A percentile compares a stretch with the other conserved stretches of the same genome.
Conservation (phyloP, 139 green algal species). For the Tetraselmis chui region DNA sequence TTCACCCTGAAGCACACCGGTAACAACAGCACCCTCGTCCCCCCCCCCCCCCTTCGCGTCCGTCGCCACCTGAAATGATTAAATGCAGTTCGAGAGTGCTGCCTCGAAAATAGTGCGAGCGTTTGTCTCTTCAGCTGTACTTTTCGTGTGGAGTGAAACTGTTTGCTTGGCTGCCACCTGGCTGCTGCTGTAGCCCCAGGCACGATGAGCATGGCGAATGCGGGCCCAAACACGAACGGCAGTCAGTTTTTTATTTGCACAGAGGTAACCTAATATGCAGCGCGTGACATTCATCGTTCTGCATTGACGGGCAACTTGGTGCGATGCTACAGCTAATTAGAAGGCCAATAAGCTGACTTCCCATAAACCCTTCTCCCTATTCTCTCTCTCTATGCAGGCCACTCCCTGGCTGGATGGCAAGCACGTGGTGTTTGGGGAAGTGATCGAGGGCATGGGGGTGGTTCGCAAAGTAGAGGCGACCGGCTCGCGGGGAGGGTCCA, state of each 20-base stretch:
- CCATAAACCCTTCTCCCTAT: no score
- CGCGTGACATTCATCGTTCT: no score
- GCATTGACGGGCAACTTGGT: no score
- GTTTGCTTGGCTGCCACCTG: neutral
- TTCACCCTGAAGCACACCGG: slow-evolving; percentile 72
- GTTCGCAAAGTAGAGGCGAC: slow-evolving; percentile 40
- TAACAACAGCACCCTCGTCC: neutral
- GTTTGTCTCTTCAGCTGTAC: no score
- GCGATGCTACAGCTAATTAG: no score
- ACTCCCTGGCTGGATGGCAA: slow-evolving; percentile 72
- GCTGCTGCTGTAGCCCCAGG: slow-evolving; percentile 20
- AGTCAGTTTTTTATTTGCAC: slow-evolving; percentile 82
- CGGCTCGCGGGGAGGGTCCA: slow-evolving; percentile 27
- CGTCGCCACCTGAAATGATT: neutral
- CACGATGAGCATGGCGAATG: slow-evolving; percentile 67
- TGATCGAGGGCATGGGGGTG: slow-evolving; percentile 70
- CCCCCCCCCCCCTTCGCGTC: no score
- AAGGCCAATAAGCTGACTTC: no score
- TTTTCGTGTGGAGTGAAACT: slow-evolving; percentile 20
- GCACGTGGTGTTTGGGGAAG: slow-evolving; percentile 65
- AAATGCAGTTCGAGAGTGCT: no score
- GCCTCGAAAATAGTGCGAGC: no score
- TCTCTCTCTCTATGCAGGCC: no score
- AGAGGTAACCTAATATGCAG: slow-evolving; percentile 32
- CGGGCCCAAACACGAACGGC: slow-evolving; percentile 63